Evolutionary conservation across 2,329 filamentous ascomycete species (phyloP), one percentile per base, ranked within the genome.

Genomic region (Mycosphaerella arachidis): DNA sequence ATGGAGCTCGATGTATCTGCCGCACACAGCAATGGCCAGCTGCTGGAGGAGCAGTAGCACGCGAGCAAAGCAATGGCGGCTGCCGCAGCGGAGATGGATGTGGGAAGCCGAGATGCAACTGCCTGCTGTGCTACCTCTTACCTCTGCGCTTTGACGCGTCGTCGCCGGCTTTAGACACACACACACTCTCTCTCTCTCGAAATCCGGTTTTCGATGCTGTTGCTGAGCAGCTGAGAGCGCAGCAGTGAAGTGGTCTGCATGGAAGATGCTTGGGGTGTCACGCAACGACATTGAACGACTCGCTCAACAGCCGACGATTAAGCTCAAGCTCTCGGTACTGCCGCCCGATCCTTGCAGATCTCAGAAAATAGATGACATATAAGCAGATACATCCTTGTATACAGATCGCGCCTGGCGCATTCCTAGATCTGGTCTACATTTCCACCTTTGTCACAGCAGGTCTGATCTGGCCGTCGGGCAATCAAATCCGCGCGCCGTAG

Each of bases 41-140:
- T 24, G 50, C 29, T 52, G 50, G n/a, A 35, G 24, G 7, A 27
- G 46, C 46, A 43, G 46, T n/a, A 50, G 50, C 50, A 52, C 50
- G 50, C 50, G 50, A 52, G 27, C 50, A 52, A 52, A 52, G 27
- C 50, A 35, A 52, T 52, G 50, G 50, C 50, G 30, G 30, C 50
- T 35, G 50, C 29, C 27, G 50, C 27, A 35, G 29, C 29, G 20
- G 46, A 29, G 46, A 31, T 12, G 46, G 24, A 29, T 50, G 46
- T 29, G 46, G 29, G 24, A 50, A 50, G 46, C 29, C 24, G 20
- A 29, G 46, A 9, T 27, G 46, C 46, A 4, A 6, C 8, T 29
- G 46, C 29, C 24, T 24, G 24, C 24, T 24, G 24, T 9, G 20
- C 18, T 16, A 31, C 20, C 12, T 6, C 24, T 30, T 10, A 3